phyloP scores from a whole-genome alignment of 2,329 filamentous ascomycete species.

The Fusarium haematococcum region DNA sequence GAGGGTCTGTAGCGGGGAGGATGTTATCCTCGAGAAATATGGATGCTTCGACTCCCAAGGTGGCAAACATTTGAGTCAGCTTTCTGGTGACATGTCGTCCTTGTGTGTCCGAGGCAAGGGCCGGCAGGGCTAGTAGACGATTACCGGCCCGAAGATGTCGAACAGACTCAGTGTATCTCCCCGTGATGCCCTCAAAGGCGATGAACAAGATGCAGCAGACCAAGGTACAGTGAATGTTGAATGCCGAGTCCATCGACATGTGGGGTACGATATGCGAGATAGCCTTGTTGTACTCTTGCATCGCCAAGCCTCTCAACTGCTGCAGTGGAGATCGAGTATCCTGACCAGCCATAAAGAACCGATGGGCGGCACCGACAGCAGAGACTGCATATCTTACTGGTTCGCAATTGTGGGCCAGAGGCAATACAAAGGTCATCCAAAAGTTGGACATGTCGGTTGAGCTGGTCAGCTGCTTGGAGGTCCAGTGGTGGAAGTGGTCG shows the following conservation, averaged over 20 bases:
- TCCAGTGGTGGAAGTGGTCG: slow-evolving; percentile 37
- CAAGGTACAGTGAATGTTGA: slow-evolving; percentile 30
- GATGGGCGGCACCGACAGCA: slow-evolving; percentile 34
- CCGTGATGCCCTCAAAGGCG: slow-evolving; percentile 38
- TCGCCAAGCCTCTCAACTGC: slow-evolving; percentile 31
- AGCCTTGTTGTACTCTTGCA: slow-evolving; percentile 39
- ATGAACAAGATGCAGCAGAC: slow-evolving; percentile 41
- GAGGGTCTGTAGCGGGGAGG: slow-evolving; percentile 9
- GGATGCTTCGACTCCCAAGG: slow-evolving; percentile 32
- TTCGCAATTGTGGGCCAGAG: slow-evolving; percentile 27
- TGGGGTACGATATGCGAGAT: slow-evolving; percentile 31
- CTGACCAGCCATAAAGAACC: slow-evolving; percentile 26
- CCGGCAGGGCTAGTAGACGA: slow-evolving; percentile 15
- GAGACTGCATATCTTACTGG: slow-evolving; percentile 23
- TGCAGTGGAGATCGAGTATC: slow-evolving; percentile 27
- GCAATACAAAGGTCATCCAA: slow-evolving; percentile 23
- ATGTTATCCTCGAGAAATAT: slow-evolving; percentile 33
- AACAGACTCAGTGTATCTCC: slow-evolving; percentile 35
- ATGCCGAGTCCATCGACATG: slow-evolving; percentile 20
- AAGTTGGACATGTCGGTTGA: slow-evolving; percentile 24
- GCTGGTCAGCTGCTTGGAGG: slow-evolving; percentile 25
- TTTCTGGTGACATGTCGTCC: slow-evolving; percentile 20
- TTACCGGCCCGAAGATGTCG: slow-evolving; percentile 36
- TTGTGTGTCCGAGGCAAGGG: not conserved
- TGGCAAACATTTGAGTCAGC: slow-evolving; percentile 36